A percentile compares a stretch with the other conserved stretches of the same genome.
phyloP scores from a whole-genome alignment of 164 flowering plant genomes.

The Protea cynaroides region DNA sequence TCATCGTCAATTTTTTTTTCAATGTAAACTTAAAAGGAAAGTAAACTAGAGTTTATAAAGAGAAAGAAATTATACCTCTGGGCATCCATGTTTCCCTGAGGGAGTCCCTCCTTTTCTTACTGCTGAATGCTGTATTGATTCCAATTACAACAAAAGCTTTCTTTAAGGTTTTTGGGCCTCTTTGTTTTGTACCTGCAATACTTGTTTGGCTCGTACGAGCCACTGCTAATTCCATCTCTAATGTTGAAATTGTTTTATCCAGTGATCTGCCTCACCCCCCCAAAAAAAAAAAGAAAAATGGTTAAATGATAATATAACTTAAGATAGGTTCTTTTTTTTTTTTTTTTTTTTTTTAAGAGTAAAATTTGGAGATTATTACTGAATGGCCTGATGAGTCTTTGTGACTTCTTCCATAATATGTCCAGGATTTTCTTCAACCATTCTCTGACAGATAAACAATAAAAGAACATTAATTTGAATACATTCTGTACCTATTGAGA shows the following conservation, averaged over 20 bases:
- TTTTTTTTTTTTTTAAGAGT: background rate
- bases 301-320: background rate
- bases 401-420: constrained; percentile 55
- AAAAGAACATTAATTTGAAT: background rate
- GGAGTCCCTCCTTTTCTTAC: constrained; percentile 71
- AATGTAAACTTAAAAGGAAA: background rate
- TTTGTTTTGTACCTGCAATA: constrained; percentile 4
- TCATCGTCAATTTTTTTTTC: background rate
- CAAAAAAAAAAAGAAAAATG: background rate
- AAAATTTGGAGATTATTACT: constrained; percentile 26
- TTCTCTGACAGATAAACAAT: constrained; percentile 27
- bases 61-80: constrained; percentile 29
- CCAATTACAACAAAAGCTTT: constrained; percentile 77
- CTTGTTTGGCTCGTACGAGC: constrained; percentile 30
- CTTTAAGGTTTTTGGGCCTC: constrained; percentile 21
- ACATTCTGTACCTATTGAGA: no score
- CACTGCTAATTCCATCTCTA: constrained; percentile 65
- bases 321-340: background rate
- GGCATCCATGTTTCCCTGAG: constrained; percentile 85
- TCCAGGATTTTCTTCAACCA: constrained; percentile 35
- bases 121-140: constrained; percentile 86
- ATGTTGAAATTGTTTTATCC: constrained; percentile 53
- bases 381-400: constrained; percentile 64
- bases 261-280: constrained; percentile 68
- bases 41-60: no score